Evolutionary conservation across 768 basidiomycete genomes (phyloP).

Genomic region (Chalciporus pseudorubinellus): DNA sequence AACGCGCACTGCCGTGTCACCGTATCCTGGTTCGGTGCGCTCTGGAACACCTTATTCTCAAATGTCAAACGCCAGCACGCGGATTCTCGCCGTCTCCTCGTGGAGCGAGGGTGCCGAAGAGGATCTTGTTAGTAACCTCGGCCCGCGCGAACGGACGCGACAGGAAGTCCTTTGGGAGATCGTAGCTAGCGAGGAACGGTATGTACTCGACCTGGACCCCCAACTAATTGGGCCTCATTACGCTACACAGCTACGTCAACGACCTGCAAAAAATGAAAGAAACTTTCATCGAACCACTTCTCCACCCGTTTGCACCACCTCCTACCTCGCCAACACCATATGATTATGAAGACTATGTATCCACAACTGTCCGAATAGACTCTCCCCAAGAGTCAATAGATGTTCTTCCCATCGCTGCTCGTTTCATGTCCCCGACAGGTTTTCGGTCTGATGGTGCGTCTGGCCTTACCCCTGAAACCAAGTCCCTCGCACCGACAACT

Average conservation of each 20-base stretch:
- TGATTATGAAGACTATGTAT: slow-evolving; percentile 64
- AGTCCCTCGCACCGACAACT: slow-evolving; percentile 44
- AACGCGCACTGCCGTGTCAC: slow-evolving; percentile 62
- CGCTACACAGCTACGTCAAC: slow-evolving; percentile 72
- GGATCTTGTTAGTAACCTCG: slow-evolving; percentile 88
- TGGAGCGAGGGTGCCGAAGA: slow-evolving; percentile 97
- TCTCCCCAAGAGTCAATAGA: slow-evolving; percentile 72
- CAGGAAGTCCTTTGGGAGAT: slow-evolving; percentile 98
- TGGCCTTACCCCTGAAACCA: slow-evolving; percentile 41
- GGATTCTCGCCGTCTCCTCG: slow-evolving; percentile 72
- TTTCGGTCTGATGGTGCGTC: slow-evolving; percentile 48
- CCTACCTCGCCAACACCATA: slow-evolving; percentile 50
- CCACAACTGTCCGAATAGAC: slow-evolving; percentile 43
- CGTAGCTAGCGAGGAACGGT: slow-evolving; percentile 94
- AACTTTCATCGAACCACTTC: slow-evolving; percentile 84
- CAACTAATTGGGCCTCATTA: neutral
- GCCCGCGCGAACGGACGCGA: slow-evolving; percentile 90
- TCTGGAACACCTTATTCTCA: slow-evolving; percentile 82
- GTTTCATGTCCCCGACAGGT: slow-evolving; percentile 74
- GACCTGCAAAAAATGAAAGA: slow-evolving; percentile 92
- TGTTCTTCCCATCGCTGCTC: slow-evolving; percentile 81
- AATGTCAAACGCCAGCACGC: slow-evolving; percentile 67
- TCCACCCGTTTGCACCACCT: slow-evolving; percentile 68
- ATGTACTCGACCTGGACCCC: slow-evolving; percentile 22
- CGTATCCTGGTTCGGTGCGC: slow-evolving; percentile 68